phyloP scores from a whole-genome alignment of 2,329 filamentous ascomycete genomes.

The Penicillium sp. region DNA sequence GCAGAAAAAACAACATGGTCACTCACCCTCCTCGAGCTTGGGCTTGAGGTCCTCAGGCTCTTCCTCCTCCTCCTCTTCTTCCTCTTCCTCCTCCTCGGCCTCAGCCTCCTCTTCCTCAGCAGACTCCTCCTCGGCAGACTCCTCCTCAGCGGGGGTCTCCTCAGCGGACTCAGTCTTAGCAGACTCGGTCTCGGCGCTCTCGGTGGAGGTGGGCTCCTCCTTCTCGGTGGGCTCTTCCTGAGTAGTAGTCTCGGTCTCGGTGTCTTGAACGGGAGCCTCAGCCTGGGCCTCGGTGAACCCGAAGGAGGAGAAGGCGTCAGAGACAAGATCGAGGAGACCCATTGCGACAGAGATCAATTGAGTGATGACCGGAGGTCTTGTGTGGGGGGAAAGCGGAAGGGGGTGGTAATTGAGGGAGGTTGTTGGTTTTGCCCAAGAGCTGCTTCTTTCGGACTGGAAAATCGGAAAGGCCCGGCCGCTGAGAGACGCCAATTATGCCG shows the following conservation, averaged over 20 bases:
- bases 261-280: slow-evolving; percentile 56
- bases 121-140: slow-evolving; percentile 50
- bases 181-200: slow-evolving; percentile 29
- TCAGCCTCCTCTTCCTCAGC: slow-evolving; percentile 53
- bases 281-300: slow-evolving; percentile 59
- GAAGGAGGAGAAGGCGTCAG: slow-evolving; percentile 64
- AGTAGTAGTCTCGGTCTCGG: slow-evolving; percentile 47
- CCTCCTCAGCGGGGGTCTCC: slow-evolving; percentile 49
- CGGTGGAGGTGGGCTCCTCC: slow-evolving; percentile 29
- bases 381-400: slow-evolving; percentile 24
- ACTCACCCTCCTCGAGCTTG: slow-evolving; percentile 86
- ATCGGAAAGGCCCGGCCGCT: slow-evolving; percentile 42
- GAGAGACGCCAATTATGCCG: slow-evolving; percentile 36
- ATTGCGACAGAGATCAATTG: slow-evolving; percentile 47
- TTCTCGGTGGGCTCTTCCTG: slow-evolving; percentile 43
- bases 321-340: slow-evolving; percentile 64
- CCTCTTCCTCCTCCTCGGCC: slow-evolving; percentile 65
- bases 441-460: slow-evolving; percentile 37
- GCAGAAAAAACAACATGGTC: slow-evolving; percentile 5
- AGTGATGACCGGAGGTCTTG: slow-evolving; percentile 28
- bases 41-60: slow-evolving; percentile 84
- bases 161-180: slow-evolving; percentile 34
- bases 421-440: slow-evolving; percentile 36
- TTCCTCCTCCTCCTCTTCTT: slow-evolving; percentile 77
- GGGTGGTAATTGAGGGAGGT: slow-evolving; percentile 33